phyloP scores from a whole-genome alignment of 1,139 yeast species.

The Meyerozyma athensensis region DNA sequence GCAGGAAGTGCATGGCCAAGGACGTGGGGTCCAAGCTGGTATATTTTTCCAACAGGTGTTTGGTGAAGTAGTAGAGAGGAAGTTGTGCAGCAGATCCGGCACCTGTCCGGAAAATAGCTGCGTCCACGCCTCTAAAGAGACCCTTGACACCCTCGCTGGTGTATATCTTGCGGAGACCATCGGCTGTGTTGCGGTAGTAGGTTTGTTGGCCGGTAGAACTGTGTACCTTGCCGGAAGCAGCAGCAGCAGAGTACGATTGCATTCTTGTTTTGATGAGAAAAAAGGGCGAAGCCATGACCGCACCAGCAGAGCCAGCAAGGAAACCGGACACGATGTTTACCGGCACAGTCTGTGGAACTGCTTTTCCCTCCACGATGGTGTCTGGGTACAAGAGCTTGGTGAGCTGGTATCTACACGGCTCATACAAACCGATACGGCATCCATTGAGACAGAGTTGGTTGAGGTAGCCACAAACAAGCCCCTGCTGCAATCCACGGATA shows the following conservation, averaged over 20 bases:
- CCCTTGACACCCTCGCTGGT: slow-evolving; percentile 72
- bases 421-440: slow-evolving; percentile 89
- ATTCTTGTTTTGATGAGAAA: slow-evolving; percentile 90
- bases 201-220: slow-evolving; percentile 73
- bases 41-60: slow-evolving; percentile 47
- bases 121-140: slow-evolving; percentile 85
- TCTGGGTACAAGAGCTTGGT: slow-evolving; percentile 56
- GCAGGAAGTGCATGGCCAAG: slow-evolving; percentile 63
- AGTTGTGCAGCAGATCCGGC: slow-evolving; percentile 94
- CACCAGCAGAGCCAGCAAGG: slow-evolving; percentile 83
- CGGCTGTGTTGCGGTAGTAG: slow-evolving; percentile 63
- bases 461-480: slow-evolving; percentile 74
- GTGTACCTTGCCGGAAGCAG: slow-evolving; percentile 7
- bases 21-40: slow-evolving; percentile 53
- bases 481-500: slow-evolving; percentile 81
- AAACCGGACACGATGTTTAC: slow-evolving; percentile 82
- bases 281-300: slow-evolving; percentile 84
- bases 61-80: slow-evolving; percentile 84
- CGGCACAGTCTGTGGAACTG: slow-evolving; percentile 53
- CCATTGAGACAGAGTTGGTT: slow-evolving; percentile 92
- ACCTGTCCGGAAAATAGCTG: slow-evolving; percentile 91
- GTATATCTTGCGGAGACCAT: slow-evolving; percentile 64
- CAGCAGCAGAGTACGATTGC: slow-evolving; percentile 71
- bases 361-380: slow-evolving; percentile 31
- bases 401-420: slow-evolving; percentile 66